Evolutionary conservation across 1,139 yeast genomes (phyloP).

Genomic region (Yamadazyma buinensis): DNA sequence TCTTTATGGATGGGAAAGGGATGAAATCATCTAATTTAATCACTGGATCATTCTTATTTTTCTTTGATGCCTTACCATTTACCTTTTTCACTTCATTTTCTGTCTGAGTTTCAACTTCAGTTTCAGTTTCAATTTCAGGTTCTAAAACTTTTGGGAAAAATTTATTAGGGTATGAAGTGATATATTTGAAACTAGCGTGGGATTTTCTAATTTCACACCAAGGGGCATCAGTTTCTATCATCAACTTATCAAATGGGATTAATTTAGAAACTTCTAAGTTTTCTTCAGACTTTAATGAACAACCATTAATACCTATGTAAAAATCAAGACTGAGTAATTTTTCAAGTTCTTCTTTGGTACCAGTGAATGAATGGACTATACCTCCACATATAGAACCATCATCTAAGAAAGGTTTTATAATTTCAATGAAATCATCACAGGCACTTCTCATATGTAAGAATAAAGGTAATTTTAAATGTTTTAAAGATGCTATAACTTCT

Average conservation of each 20-base stretch:
- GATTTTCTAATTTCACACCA: conserved; percentile 94
- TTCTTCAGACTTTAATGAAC: conserved; percentile 78
- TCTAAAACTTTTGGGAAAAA: conserved; percentile 44
- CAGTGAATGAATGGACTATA: conserved; percentile 94
- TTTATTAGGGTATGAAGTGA: conserved; percentile 52
- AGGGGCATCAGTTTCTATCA: conserved; percentile 96
- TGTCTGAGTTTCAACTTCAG: neutral
- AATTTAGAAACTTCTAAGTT: conserved; percentile 61
- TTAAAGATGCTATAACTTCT: conserved; percentile 49
- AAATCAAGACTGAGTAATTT: conserved; percentile 56
- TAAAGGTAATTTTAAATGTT: conserved; percentile 58
- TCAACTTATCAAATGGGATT: conserved; percentile 64
- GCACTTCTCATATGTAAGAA: conserved; percentile 89
- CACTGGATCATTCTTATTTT: conserved; percentile 8
- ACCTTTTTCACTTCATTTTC: neutral
- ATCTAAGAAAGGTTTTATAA: conserved; percentile 54
- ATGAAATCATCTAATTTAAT: conserved; percentile 39
- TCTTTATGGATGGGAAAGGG: conserved; percentile 63
- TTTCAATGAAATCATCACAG: conserved; percentile 70
- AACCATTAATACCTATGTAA: conserved; percentile 84
- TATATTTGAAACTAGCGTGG: conserved; percentile 65
- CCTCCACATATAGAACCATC: conserved; percentile 48
- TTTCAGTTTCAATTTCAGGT: neutral
- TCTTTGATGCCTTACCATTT: neutral
- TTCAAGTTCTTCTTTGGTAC: conserved; percentile 58